Conservation (phyloP, 352 stramenopile genomes). For the Phytophthora crassamura region DNA sequence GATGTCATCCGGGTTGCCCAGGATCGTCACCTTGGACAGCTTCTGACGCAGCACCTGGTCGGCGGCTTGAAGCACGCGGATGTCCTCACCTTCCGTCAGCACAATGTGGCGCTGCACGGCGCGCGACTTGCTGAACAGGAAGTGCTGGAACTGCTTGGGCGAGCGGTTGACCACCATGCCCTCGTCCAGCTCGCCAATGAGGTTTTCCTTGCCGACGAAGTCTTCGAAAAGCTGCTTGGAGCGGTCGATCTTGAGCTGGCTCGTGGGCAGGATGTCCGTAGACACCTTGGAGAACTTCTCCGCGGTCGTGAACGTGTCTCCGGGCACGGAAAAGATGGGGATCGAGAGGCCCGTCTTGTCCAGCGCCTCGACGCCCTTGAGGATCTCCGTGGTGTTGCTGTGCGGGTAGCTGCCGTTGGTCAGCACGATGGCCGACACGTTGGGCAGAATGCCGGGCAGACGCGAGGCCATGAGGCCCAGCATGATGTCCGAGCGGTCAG, state of each 20-base stretch:
- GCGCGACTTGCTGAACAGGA: conserved; percentile 82
- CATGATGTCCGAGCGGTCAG: conserved; percentile 76
- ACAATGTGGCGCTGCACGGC: conserved; percentile 82
- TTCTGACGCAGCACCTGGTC: conserved; percentile 73
- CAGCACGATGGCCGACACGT: conserved; percentile 72
- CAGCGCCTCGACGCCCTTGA: conserved; percentile 70
- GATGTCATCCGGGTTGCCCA: conserved; percentile 81
- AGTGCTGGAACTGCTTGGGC: conserved; percentile 89
- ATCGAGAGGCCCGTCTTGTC: conserved; percentile 75
- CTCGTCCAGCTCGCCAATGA: conserved; percentile 73
- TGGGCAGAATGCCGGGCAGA: conserved; percentile 71
- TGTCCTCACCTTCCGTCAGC: conserved; percentile 84
- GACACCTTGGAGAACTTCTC: conserved; percentile 65
- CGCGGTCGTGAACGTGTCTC: conserved; percentile 71
- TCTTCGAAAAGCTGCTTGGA: conserved; percentile 71
- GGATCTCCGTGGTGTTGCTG: conserved; percentile 76
- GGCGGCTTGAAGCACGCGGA: conserved; percentile 80
- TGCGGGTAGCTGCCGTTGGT: conserved; percentile 82
- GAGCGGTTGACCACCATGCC: conserved; percentile 69
- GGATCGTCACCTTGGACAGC: conserved; percentile 78
- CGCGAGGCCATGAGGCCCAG: conserved; percentile 72
- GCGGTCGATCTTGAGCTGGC: conserved; percentile 71
- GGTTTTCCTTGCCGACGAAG: conserved; percentile 67
- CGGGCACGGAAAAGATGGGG: conserved; percentile 72
- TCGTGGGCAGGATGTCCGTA: conserved; percentile 75